Conservation (phyloP, 768 basidiomycete species). For the Suillus ampliporus region DNA sequence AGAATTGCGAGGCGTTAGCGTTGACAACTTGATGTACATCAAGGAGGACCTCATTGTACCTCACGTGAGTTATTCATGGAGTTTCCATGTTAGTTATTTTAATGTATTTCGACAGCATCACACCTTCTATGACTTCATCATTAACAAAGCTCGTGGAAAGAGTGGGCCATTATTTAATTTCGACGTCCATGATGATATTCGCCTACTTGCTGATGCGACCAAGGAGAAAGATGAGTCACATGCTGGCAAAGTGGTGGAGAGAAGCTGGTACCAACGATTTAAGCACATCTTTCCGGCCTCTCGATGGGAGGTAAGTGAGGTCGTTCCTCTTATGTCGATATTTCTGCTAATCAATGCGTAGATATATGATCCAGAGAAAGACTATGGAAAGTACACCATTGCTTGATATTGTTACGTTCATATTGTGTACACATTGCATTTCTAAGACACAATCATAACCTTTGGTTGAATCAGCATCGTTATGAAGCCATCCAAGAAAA, state of each 20-base stretch:
- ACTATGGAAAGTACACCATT: slow-evolving; percentile 92
- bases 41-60: slow-evolving; percentile 99
- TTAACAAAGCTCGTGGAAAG: slow-evolving; percentile 98
- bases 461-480: background rate
- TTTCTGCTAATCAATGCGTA: slow-evolving; percentile 32
- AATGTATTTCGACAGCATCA: slow-evolving; percentile 68
- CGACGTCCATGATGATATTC: slow-evolving; percentile 98
- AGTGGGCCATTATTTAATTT: slow-evolving; percentile 98
- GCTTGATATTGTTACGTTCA: slow-evolving; percentile 35
- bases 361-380: slow-evolving; percentile 95
- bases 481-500: slow-evolving; percentile 3
- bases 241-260: slow-evolving; percentile 97
- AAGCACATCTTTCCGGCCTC: slow-evolving; percentile 99
- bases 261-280: slow-evolving; percentile 93
- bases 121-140: slow-evolving; percentile 97
- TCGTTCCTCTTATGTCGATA: background rate
- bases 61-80: slow-evolving; percentile 60
- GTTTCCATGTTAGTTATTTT: slow-evolving; percentile 8
- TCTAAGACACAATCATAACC: background rate
- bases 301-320: slow-evolving; percentile 89
- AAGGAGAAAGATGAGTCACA: slow-evolving; percentile 98
- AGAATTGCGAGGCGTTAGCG: slow-evolving; percentile 86
- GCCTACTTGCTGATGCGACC: slow-evolving; percentile 91
- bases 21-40: slow-evolving; percentile 98
- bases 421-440: background rate